A percentile compares a stretch with the other conserved stretches of the same genome.
Evolutionary conservation across 1,284 basidiomycete species (phyloP).

Genomic region (Moesziomyces parantarcticus): DNA sequence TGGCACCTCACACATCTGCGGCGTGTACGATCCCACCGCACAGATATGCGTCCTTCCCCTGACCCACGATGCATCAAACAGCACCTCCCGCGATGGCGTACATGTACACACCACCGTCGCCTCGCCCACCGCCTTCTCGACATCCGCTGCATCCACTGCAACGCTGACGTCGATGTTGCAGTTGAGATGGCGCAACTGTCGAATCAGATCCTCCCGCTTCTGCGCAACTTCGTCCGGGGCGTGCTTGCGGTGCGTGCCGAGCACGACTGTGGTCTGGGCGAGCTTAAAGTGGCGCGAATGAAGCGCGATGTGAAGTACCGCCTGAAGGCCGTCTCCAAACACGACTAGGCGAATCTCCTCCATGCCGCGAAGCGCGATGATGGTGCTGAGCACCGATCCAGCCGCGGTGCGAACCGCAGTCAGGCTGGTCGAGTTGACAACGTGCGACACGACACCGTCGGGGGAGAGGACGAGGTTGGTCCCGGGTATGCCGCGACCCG

Average conservation of each 20-base stretch:
- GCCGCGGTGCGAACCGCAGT: conserved; percentile 27
- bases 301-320: conserved; percentile 22
- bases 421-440: conserved; percentile 16
- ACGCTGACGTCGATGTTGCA: background rate
- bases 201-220: background rate
- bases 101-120: conserved; percentile 25
- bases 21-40: conserved; percentile 31
- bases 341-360: conserved; percentile 6
- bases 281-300: conserved; percentile 17
- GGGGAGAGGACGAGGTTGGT: conserved; percentile 22
- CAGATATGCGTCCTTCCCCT: conserved; percentile 6
- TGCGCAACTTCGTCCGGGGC: background rate
- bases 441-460: background rate
- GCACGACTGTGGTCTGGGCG: background rate
- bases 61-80: background rate
- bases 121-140: background rate
- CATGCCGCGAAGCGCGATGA: conserved; percentile 2
- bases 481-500: conserved; percentile 7
- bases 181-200: background rate
- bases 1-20: conserved; percentile 28
- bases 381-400: conserved; percentile 15
- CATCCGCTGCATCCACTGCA: background rate
- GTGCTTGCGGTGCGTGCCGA: conserved; percentile 1
- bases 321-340: conserved; percentile 32
- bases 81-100: conserved; percentile 13